Conservation (phyloP, 73 alveolate genomes). For the Tetrahymena thermophila region DNA sequence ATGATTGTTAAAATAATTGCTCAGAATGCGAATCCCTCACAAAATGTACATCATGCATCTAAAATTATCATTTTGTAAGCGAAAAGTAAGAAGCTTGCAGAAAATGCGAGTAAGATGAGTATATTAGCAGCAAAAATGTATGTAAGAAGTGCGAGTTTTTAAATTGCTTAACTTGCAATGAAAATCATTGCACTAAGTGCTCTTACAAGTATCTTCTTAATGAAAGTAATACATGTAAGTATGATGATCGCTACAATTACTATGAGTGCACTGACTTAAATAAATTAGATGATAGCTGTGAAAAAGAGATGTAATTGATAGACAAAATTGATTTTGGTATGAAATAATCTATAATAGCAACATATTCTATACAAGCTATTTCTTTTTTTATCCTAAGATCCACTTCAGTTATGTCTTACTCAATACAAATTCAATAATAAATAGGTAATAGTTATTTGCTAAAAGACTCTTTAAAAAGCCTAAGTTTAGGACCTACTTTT, state of each 20-base stretch:
- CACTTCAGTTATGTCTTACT: not conserved
- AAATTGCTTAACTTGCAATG: not conserved
- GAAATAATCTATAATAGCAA: not conserved
- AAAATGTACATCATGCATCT: not conserved
- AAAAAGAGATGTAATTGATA: not conserved
- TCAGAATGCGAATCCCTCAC: not conserved
- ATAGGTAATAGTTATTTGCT: not conserved
- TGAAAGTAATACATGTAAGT: not conserved
- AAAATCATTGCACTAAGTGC: not conserved
- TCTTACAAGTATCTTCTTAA: not conserved
- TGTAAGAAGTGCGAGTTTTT: not conserved
- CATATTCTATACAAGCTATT: not conserved
- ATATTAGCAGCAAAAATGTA: not conserved
- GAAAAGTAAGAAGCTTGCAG: not conserved
- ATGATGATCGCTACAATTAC: not conserved
- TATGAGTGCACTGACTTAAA: not conserved
- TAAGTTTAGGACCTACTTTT: not conserved
- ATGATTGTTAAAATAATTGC: not conserved
- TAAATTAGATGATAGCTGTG: not conserved
- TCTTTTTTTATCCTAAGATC: not conserved
- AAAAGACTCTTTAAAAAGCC: not conserved
- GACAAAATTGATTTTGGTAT: not conserved
- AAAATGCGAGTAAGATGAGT: not conserved
- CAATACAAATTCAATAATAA: not conserved
- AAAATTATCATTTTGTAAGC: not conserved